These are phyloP conservation scores for Aspergillus campestris DNA, from an alignment of 495 filamentous ascomycete genomes.

Conservation along the genomic window DNA sequence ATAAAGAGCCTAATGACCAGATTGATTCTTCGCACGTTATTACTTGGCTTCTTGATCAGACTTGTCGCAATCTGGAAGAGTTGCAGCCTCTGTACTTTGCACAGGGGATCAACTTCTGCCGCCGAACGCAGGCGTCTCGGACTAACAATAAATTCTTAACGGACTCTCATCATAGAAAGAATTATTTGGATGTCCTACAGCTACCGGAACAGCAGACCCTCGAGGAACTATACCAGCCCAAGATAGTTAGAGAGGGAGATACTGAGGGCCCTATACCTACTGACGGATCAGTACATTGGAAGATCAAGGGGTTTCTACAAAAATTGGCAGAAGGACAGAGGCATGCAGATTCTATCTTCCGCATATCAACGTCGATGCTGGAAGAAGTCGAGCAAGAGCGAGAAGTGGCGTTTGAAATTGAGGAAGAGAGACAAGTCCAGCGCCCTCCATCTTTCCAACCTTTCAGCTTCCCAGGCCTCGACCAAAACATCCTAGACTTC, in stretches of 20 bases:
- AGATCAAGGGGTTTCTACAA: constrained; percentile 38
- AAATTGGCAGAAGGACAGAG: constrained; percentile 42
- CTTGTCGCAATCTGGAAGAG: constrained; percentile 47
- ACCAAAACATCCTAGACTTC: constrained; percentile 29
- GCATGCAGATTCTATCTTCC: constrained; percentile 12
- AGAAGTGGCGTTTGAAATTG: constrained; percentile 21
- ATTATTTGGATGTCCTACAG: constrained; percentile 29
- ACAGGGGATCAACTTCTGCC: constrained; percentile 50
- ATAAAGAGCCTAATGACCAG: constrained; percentile 1
- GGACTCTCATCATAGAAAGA: constrained; percentile 17
- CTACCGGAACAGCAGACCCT: constrained; percentile 37
- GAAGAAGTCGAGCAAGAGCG: constrained; percentile 47
- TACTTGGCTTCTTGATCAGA: constrained; percentile 53
- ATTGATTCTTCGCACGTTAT: constrained; percentile 45
- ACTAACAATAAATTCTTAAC: constrained; percentile 23
- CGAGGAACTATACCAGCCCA: constrained; percentile 35
- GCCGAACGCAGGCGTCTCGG: constrained; percentile 16
- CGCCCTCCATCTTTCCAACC: constrained; percentile 28
- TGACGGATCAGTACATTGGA: no score
- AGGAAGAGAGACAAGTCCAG: constrained; percentile 32
- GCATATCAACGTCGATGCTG: constrained; percentile 21
- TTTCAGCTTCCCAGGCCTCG: constrained; percentile 23
- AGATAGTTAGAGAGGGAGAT: background rate
- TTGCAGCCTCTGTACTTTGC: constrained; percentile 46
- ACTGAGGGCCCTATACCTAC: background rate